These are phyloP conservation scores for Rhododendron griersonianum DNA, from an alignment of 148 eudicot genomes.

Conservation along the genomic window DNA sequence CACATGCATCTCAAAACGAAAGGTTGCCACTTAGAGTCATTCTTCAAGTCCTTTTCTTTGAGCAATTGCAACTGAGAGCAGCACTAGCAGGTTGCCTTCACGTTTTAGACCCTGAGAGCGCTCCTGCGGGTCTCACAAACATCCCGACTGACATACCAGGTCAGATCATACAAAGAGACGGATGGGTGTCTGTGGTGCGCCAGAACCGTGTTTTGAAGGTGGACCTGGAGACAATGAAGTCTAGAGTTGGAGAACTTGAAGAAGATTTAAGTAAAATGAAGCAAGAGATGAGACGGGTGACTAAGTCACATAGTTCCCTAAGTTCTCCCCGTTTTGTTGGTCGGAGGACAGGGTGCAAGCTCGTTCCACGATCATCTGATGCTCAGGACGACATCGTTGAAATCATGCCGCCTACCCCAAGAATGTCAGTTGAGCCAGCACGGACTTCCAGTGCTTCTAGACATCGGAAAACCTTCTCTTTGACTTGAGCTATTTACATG, in stretches of 20 bases:
- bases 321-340: constrained; percentile 49
- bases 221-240: constrained; percentile 78
- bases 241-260: constrained; percentile 79
- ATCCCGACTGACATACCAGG: constrained; percentile 27
- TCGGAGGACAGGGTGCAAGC: constrained; percentile 56
- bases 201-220: constrained; percentile 64
- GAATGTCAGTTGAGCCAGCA: constrained; percentile 47
- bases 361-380: constrained; percentile 48
- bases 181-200: constrained; percentile 70
- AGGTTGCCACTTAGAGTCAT: constrained; percentile 77
- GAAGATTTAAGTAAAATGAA: constrained; percentile 71
- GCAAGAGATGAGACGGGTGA: constrained; percentile 67
- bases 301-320: constrained; percentile 55
- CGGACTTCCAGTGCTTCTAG: constrained; percentile 35
- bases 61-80: constrained; percentile 78
- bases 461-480: constrained; percentile 55
- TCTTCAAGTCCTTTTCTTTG: constrained; percentile 88
- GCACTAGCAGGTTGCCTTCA: constrained; percentile 70
- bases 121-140: constrained; percentile 28
- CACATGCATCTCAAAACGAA: constrained; percentile 92
- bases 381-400: constrained; percentile 37
- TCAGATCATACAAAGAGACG: constrained; percentile 57
- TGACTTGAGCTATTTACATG: constrained; percentile 17
- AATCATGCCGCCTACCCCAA: constrained; percentile 47
- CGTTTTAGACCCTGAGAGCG: constrained; percentile 40